Percentiles rank a stretch among this genome's conserved stretches.
phyloP scores from a whole-genome alignment of 2,329 filamentous ascomycete genomes.

The Periglandula ipomoeae region DNA sequence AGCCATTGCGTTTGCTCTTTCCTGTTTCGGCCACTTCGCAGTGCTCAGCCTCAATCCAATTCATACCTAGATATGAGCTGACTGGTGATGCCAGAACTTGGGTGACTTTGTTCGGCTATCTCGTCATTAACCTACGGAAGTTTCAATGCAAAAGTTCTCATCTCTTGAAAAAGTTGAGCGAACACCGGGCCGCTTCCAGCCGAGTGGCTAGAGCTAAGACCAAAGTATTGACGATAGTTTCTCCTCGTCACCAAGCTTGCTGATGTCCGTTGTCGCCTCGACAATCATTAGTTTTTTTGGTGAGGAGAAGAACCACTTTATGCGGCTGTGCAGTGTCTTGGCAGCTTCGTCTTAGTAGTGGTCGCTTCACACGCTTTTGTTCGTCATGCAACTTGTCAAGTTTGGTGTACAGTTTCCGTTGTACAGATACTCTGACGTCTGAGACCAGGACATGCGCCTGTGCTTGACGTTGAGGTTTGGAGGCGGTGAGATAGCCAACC shows the following conservation, averaged over 20 bases:
- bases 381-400: too few species aligned
- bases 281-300: neutral
- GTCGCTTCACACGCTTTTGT: too few species aligned
- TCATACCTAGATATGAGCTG: neutral
- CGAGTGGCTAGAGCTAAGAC: neutral
- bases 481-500: too few species aligned
- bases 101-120: neutral
- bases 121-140: too few species aligned
- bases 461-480: too few species aligned
- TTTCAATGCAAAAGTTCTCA: too few species aligned
- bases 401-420: too few species aligned
- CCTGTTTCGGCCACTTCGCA: conserved; percentile 8
- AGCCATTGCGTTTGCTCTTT: conserved; percentile 4
- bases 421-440: too few species aligned
- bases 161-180: too few species aligned
- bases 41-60: conserved; percentile 16
- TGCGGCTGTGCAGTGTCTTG: neutral
- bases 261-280: too few species aligned
- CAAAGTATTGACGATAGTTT: neutral
- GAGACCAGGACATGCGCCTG: too few species aligned
- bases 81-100: neutral
- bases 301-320: neutral
- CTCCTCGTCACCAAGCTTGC: neutral
- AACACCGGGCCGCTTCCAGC: neutral
- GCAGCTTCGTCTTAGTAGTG: too few species aligned